These are phyloP conservation scores for Xerocomus brunneocitrinus DNA, from an alignment of 768 basidiomycete genomes.

Conservation along the genomic window DNA sequence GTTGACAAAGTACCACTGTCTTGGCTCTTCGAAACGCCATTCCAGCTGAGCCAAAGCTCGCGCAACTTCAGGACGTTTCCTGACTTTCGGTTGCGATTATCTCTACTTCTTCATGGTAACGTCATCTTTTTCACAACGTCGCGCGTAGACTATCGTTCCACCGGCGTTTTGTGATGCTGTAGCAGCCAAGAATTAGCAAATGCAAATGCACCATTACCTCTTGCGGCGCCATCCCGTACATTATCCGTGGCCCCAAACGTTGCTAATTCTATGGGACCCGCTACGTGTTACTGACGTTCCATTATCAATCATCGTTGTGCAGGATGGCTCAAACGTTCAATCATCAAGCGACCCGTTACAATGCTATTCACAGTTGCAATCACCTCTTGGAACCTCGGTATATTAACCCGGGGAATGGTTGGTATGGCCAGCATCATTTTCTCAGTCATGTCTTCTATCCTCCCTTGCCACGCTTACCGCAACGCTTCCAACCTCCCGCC, in stretches of 20 bases:
- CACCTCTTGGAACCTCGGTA: not conserved
- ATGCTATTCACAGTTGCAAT: not conserved
- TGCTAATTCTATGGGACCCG: not conserved
- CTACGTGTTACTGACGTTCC: slow-evolving; percentile 5
- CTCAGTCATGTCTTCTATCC: slow-evolving; percentile 17
- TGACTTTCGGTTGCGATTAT: not conserved
- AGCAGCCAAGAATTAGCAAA: not conserved
- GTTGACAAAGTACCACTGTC: not conserved
- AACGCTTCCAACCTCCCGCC: slow-evolving; percentile 15
- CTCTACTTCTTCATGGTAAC: not conserved
- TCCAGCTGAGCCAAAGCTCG: not conserved
- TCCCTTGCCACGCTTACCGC: slow-evolving; percentile 3
- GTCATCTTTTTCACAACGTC: not conserved
- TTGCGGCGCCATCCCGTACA: not conserved
- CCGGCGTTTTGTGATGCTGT: slow-evolving; percentile 5
- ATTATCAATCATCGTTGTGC: slow-evolving; percentile 7
- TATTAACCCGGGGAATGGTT: slow-evolving; percentile 6
- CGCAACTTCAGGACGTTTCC: not conserved
- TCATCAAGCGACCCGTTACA: not conserved
- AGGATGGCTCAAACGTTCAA: slow-evolving; percentile 16
- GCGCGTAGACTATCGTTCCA: not conserved
- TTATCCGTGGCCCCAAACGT: slow-evolving; percentile 13
- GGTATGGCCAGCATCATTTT: slow-evolving; percentile 14
- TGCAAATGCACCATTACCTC: not conserved
- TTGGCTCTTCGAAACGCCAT: not conserved